phyloP scores from a whole-genome alignment of 148 eudicot species.

The Chenopodium quinoa region DNA sequence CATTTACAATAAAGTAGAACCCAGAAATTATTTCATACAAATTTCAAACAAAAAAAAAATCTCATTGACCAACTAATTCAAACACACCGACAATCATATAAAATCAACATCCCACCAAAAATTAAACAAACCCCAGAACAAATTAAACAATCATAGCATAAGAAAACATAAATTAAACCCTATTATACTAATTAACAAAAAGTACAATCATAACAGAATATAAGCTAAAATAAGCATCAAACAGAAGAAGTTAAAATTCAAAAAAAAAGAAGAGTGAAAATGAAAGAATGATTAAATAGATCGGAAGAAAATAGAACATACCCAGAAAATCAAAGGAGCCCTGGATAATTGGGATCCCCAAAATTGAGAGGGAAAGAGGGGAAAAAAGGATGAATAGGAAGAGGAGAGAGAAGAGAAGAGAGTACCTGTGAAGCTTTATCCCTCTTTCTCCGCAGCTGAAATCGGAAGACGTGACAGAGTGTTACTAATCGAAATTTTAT shows the following conservation, averaged over 20 bases:
- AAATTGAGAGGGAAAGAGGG: slow-evolving; percentile 25
- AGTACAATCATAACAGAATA: not conserved
- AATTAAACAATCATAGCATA: not conserved
- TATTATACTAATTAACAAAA: not conserved
- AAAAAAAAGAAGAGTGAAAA: not conserved
- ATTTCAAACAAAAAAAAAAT: not conserved
- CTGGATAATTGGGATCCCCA: slow-evolving; percentile 55
- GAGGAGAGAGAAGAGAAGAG: slow-evolving; percentile 19
- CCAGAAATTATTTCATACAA: not conserved
- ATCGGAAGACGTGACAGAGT: slow-evolving; percentile 35
- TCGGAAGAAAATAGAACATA: slow-evolving; percentile 11
- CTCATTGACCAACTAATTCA: not conserved
- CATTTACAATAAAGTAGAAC: not conserved
- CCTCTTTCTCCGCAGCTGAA: slow-evolving; percentile 34
- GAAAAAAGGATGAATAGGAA: slow-evolving; percentile 6
- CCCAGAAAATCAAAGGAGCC: slow-evolving; percentile 22
- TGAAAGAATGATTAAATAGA: slow-evolving; percentile 11
- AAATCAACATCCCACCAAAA: not conserved
- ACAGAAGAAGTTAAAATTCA: not conserved
- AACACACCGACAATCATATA: not conserved
- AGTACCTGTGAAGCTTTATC: slow-evolving; percentile 21
- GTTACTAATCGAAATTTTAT: not conserved
- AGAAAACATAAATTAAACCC: not conserved
- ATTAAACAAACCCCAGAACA: slow-evolving; percentile 9
- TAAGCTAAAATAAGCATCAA: not conserved